A percentile compares a stretch with the other conserved stretches of the same genome.
Conservation (phyloP, 441 rosid genomes). For the Populus hybrid region DNA sequence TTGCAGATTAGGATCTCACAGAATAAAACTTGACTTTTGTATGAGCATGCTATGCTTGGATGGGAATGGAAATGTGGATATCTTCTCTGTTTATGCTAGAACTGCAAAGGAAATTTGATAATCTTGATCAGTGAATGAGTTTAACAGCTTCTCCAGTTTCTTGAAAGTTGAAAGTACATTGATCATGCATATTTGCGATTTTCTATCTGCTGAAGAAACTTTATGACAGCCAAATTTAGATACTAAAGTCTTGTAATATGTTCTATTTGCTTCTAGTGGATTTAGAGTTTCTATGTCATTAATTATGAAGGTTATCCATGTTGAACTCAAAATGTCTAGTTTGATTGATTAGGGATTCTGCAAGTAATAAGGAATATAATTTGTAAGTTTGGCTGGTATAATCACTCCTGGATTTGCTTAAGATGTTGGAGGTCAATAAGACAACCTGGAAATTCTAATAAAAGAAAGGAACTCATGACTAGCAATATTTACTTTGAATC, state of each 20-base stretch:
- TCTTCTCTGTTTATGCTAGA: background rate
- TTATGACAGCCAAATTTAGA: background rate
- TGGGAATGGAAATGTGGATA: background rate
- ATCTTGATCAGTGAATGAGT: background rate
- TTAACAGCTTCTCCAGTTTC: background rate
- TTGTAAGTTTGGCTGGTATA: background rate
- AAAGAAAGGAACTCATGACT: background rate
- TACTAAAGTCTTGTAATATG: background rate
- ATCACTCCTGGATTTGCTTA: background rate
- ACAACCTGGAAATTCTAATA: background rate
- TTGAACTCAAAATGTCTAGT: background rate
- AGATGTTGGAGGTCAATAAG: background rate
- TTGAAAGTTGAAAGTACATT: background rate
- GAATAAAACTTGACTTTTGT: background rate
- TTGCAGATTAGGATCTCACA: background rate
- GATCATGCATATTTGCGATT: background rate
- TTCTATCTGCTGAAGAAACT: background rate
- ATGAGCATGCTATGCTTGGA: background rate
- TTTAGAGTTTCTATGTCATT: background rate
- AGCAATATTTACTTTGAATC: background rate
- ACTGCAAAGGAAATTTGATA: background rate
- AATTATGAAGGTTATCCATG: background rate
- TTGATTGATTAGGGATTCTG: background rate
- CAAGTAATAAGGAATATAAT: background rate
- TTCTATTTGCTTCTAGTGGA: conserved; percentile 2